phyloP scores from a whole-genome alignment of 2,329 filamentous ascomycete genomes.

The Talaromyces verruculosus region DNA sequence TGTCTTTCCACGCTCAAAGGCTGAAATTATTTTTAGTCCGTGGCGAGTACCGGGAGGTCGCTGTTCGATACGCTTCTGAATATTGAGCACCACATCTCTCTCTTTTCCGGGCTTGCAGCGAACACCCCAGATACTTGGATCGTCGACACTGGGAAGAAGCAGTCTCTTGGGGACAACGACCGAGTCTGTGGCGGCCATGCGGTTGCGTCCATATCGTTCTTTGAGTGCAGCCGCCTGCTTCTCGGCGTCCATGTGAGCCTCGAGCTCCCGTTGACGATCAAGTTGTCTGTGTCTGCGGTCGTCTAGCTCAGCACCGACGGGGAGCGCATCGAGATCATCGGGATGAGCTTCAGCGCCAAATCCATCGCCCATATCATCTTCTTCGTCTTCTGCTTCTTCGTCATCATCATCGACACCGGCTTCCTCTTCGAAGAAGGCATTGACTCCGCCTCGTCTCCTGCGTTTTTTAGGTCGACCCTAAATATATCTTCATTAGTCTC shows the following conservation, averaged over 20 bases:
- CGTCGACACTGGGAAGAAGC: slow-evolving; percentile 86
- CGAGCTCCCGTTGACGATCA: slow-evolving; percentile 84
- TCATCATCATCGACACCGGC: slow-evolving; percentile 95
- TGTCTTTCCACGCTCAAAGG: slow-evolving; percentile 82
- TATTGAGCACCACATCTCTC: slow-evolving; percentile 80
- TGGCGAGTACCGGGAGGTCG: slow-evolving; percentile 69
- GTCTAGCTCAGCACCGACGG: slow-evolving; percentile 74
- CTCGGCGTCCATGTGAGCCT: slow-evolving; percentile 86
- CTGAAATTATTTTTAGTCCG: slow-evolving; percentile 79
- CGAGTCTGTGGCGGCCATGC: slow-evolving; percentile 66
- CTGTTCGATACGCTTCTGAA: slow-evolving; percentile 87
- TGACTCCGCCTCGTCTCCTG: slow-evolving; percentile 63
- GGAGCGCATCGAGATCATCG: slow-evolving; percentile 78
- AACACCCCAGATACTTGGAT: slow-evolving; percentile 93
- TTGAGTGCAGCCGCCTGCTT: slow-evolving; percentile 84
- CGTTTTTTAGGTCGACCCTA: slow-evolving; percentile 77
- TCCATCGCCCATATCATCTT: slow-evolving; percentile 78
- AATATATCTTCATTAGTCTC: slow-evolving; percentile 16
- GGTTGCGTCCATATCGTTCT: slow-evolving; percentile 81
- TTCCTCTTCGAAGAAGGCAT: slow-evolving; percentile 92
- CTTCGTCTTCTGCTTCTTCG: slow-evolving; percentile 84
- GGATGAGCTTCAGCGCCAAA: slow-evolving; percentile 85
- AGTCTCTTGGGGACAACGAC: slow-evolving; percentile 80
- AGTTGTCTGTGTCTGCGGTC: slow-evolving; percentile 92
- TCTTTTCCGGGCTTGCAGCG: slow-evolving; percentile 95